phyloP scores from a whole-genome alignment of 768 basidiomycete species.

The Suillus bovinus region DNA sequence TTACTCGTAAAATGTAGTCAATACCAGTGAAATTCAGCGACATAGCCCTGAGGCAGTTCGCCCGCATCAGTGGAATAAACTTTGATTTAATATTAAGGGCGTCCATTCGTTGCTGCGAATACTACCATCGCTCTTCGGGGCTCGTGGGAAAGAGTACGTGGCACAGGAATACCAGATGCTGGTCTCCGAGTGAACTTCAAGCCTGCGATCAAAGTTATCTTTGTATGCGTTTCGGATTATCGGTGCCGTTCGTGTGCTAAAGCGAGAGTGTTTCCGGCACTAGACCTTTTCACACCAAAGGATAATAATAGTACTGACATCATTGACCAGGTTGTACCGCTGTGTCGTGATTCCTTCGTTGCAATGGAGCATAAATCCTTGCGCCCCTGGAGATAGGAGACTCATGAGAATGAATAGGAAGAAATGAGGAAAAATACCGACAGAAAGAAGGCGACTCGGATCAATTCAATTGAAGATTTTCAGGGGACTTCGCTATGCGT shows the following conservation, averaged over 20 bases:
- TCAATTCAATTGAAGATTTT: not conserved
- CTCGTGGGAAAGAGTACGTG: not conserved
- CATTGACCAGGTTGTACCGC: not conserved
- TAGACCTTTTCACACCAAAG: not conserved
- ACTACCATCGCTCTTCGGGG: not conserved
- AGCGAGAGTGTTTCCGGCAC: not conserved
- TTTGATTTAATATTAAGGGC: not conserved
- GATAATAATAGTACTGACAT: not conserved
- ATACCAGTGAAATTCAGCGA: not conserved
- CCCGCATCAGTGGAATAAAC: not conserved
- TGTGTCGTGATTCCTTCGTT: not conserved
- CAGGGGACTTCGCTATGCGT: not conserved
- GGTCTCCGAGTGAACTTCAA: not conserved
- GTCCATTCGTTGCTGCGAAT: not conserved
- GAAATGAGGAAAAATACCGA: not conserved
- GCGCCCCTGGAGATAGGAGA: not conserved
- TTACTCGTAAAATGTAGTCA: not conserved
- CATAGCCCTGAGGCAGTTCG: not conserved
- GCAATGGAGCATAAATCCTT: not conserved
- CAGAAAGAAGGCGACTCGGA: not conserved
- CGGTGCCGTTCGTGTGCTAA: not conserved
- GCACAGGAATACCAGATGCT: not conserved
- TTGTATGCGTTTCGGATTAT: not conserved
- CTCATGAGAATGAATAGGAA: not conserved
- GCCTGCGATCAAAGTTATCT: not conserved